Evolutionary conservation across 106 monocot species (phyloP).

Genomic region (Alisma plantagoaquatica): DNA sequence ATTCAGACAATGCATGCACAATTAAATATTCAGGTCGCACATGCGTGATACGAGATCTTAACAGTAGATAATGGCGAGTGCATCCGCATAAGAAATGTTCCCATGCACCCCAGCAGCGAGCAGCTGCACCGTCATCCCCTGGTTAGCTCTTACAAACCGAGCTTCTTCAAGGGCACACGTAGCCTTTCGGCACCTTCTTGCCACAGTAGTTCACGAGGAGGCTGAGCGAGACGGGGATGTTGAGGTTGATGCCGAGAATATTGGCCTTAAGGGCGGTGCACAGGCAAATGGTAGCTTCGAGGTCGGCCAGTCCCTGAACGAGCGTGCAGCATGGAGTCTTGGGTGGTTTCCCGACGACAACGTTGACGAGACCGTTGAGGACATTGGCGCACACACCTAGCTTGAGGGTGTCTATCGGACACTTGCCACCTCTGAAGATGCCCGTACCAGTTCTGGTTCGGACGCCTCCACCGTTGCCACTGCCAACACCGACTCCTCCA

Average conservation of each 20-base stretch:
- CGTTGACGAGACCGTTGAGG: constrained; percentile 6
- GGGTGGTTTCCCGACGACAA: constrained; percentile 3
- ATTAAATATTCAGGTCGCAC: too few relatives aligned
- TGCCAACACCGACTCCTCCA: too few relatives aligned
- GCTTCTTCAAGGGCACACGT: constrained; percentile 11
- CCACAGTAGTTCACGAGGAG: constrained; percentile 12
- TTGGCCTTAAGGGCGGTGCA: constrained; percentile 11
- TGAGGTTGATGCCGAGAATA: constrained; percentile 3
- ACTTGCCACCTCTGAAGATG: too few relatives aligned
- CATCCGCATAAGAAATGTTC: too few relatives aligned
- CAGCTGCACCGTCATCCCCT: too few relatives aligned
- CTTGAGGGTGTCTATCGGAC: constrained; percentile 7
- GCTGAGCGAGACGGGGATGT: constrained; percentile 4
- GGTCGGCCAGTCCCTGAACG: constrained; percentile 6
- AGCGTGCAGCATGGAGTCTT: constrained; percentile 6
- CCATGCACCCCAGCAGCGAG: too few relatives aligned
- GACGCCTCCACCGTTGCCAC: too few relatives aligned
- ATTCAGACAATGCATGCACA: too few relatives aligned
- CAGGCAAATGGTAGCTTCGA: constrained; percentile 9
- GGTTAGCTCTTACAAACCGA: too few relatives aligned
- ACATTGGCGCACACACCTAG: constrained; percentile 8
- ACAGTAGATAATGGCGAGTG: too few relatives aligned
- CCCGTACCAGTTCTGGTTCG: too few relatives aligned
- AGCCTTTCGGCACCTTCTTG: constrained; percentile 1
- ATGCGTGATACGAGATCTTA: too few relatives aligned